phyloP scores from a whole-genome alignment of 2,329 filamentous ascomycete species.

The Alternaria viburni region DNA sequence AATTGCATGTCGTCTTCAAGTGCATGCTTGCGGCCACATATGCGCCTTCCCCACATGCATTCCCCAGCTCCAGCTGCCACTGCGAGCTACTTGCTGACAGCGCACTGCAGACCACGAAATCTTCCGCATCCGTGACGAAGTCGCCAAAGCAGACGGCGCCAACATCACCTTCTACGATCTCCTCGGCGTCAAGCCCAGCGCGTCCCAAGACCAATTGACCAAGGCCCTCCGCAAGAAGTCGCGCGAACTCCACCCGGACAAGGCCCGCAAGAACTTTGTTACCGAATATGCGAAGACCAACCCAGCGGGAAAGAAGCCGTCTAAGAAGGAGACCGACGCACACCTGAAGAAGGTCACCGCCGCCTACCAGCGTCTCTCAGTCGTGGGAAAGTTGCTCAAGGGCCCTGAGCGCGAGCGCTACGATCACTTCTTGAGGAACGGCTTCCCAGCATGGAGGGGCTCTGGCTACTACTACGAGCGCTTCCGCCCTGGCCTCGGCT shows the following conservation, averaged over 20 bases:
- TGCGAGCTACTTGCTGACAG: conserved; percentile 22
- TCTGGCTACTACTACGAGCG: conserved; percentile 98
- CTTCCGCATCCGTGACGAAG: conserved; percentile 91
- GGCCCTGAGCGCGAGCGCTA: conserved; percentile 84
- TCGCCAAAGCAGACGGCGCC: conserved; percentile 74
- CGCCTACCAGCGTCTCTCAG: conserved; percentile 80
- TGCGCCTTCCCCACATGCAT: conserved; percentile 15
- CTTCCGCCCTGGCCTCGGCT: conserved; percentile 87
- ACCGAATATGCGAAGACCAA: conserved; percentile 66
- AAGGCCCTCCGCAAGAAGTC: conserved; percentile 93
- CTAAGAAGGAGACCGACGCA: conserved; percentile 75
- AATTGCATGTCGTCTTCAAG: conserved; percentile 7
- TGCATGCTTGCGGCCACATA: conserved; percentile 6
- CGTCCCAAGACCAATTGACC: conserved; percentile 85
- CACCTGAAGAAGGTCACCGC: conserved; percentile 82
- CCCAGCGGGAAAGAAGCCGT: conserved; percentile 64
- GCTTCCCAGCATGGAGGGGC: conserved; percentile 95
- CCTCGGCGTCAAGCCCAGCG: conserved; percentile 74
- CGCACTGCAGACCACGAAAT: conserved; percentile 83
- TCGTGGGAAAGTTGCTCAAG: conserved; percentile 85
- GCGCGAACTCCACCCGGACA: conserved; percentile 87
- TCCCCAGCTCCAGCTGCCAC: conserved; percentile 20
- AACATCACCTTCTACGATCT: conserved; percentile 94
- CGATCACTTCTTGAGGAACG: conserved; percentile 90
- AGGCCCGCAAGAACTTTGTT: conserved; percentile 84